Conservation (phyloP, 306 rosid species). For the Cucurbita ficifolia region DNA sequence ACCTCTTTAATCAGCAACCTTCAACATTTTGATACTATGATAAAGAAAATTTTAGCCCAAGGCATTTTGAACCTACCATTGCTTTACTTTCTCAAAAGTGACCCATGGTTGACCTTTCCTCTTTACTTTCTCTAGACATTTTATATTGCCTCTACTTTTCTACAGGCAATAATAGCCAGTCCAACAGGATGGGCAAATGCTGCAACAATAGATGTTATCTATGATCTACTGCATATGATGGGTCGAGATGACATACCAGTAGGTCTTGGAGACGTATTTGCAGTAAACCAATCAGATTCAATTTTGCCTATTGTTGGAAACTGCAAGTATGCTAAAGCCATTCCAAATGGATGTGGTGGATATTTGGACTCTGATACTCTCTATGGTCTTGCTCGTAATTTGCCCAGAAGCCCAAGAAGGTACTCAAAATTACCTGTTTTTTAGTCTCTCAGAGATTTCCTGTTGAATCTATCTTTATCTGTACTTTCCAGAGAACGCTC, state of each 20-base stretch:
- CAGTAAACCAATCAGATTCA: conserved; percentile 53
- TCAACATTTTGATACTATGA: neutral
- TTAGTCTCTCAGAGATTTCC: neutral
- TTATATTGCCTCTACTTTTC: neutral
- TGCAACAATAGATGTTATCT: conserved; percentile 69
- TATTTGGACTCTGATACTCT: conserved; percentile 80
- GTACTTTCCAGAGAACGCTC: neutral
- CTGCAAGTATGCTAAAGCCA: conserved; percentile 56
- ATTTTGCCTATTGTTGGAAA: conserved; percentile 31
- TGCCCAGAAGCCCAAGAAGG: conserved; percentile 89
- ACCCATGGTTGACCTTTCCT: neutral
- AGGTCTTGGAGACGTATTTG: conserved; percentile 63
- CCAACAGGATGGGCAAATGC: conserved; percentile 95
- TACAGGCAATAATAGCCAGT: conserved; percentile 71
- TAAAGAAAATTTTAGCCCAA: neutral
- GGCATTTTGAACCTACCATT: neutral
- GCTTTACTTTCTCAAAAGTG: neutral
- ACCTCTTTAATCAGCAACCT: neutral
- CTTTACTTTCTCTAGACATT: neutral
- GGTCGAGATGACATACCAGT: conserved; percentile 82
- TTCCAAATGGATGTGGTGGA: conserved; percentile 83
- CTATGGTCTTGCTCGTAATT: conserved; percentile 62
- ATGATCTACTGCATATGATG: conserved; percentile 91
- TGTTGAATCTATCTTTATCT: neutral
- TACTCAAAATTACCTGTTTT: conserved; percentile 7